A percentile compares a stretch with the other conserved stretches of the same genome.
phyloP scores from a whole-genome alignment of 2,329 filamentous ascomycete species.

The Cordyceps militaris region DNA sequence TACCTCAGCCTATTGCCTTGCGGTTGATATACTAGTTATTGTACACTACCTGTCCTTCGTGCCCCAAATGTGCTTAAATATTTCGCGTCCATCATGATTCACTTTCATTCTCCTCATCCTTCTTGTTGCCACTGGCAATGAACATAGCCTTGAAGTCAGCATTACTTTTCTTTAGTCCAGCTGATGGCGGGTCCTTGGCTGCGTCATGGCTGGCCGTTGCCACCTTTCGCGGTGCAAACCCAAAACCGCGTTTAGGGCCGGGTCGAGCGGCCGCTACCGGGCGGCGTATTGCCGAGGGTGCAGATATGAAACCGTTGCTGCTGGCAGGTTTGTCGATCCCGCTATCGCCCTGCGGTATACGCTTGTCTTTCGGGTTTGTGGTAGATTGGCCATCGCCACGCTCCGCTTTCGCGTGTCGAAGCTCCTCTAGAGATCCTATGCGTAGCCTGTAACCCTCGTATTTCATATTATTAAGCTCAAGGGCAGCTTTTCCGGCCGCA shows the following conservation, averaged over 20 bases:
- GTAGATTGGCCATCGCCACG: slow-evolving; percentile 19
- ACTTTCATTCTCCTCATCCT: not conserved
- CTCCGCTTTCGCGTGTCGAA: slow-evolving; percentile 45
- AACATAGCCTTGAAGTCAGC: slow-evolving; percentile 52
- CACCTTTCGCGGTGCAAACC: slow-evolving; percentile 30
- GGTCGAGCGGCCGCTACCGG: slow-evolving; percentile 33
- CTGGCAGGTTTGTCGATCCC: slow-evolving; percentile 1
- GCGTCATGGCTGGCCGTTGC: slow-evolving; percentile 16
- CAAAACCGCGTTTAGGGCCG: slow-evolving; percentile 37
- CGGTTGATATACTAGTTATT: not conserved
- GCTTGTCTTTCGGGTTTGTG: slow-evolving; percentile 23
- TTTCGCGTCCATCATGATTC: not conserved
- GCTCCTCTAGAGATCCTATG: slow-evolving; percentile 47
- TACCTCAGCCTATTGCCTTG: not conserved
- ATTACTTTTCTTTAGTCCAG: slow-evolving; percentile 46
- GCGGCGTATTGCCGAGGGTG: slow-evolving; percentile 36
- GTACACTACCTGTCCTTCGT: not conserved
- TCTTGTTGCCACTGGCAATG: slow-evolving; percentile 22
- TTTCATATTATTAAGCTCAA: slow-evolving; percentile 49
- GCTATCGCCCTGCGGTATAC: slow-evolving; percentile 16
- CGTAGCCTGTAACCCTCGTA: slow-evolving; percentile 48
- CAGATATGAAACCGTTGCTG: slow-evolving; percentile 34
- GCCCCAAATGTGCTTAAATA: not conserved
- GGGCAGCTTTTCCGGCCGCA: slow-evolving; percentile 64
- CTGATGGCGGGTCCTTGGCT: slow-evolving; percentile 22